Evolutionary conservation across 176 grass and related monocot species (phyloP).

Genomic region (Saccharum spontaneum): DNA sequence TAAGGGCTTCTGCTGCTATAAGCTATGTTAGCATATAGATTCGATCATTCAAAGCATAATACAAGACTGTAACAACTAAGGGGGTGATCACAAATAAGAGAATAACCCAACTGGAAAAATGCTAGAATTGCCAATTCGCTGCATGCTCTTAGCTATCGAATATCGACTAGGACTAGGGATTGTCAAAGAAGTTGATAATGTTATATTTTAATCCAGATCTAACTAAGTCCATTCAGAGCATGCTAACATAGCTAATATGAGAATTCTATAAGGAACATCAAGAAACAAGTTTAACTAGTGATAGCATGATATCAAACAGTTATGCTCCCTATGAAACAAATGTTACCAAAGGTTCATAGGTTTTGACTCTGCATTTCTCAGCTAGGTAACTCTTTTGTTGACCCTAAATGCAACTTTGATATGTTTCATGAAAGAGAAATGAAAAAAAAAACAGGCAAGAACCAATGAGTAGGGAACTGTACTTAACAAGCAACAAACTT

Average conservation of each 20-base stretch:
- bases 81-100: not conserved
- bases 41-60: not conserved
- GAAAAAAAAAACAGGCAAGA: not conserved
- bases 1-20: not conserved
- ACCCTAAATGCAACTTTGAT: not conserved
- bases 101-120: not conserved
- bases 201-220: not conserved
- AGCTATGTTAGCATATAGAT: not conserved
- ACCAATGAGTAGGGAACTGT: not conserved
- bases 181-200: not conserved
- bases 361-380: not conserved
- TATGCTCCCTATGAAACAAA: not conserved
- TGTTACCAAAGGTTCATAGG: not conserved
- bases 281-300: not conserved
- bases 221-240: not conserved
- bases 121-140: not conserved
- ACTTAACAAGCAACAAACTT: constrained; percentile 8
- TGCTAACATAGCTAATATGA: not conserved
- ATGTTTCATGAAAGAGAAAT: constrained; percentile 8
- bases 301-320: not conserved
- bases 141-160: not conserved
- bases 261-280: not conserved
- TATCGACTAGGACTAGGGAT: not conserved
- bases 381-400: not conserved
- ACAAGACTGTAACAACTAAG: not conserved